Base-by-base conservation (phyloP, 208 protist species). In the Trypanosoma lewisi region DNA sequence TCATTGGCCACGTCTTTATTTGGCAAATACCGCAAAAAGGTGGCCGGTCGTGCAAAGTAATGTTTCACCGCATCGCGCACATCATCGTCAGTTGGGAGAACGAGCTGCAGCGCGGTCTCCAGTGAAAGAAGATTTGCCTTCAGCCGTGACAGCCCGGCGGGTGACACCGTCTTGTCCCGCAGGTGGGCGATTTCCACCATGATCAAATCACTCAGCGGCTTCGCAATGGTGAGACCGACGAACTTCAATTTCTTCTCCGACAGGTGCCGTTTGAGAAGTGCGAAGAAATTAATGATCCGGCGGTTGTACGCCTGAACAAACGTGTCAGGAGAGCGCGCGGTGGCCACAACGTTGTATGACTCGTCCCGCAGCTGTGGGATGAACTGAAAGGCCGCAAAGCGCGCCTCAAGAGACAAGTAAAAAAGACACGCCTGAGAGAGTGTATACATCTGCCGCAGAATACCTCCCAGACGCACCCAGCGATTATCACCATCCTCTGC, bases 311-410 rank as follows among this genome's bases (percentile, higher is more conserved):
- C 89, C 55, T 93, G 83, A 0, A 95, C 82, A 71, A 95, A 95
- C 53, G 67, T 93, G 66, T 95, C 89, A 0, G 85, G 83, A 19
- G 85, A 72, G 34, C 57, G 67, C 11, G 85, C 78, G 21, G 77
- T 67, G 0, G 81, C 85, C 11, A 89, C 78, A 34, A 85, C 62
- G 48, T 87, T 83, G 66, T 93, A 95, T 7, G 83, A 93, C 55
- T 91, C 83, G 55, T 92, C 89, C 27, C 89, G 80, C 42, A 95
- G 78, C 76, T 95, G 89, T 25, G 89, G 89, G n/a, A 95, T 67
- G 54, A 81, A 95, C 19, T 73, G 67, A 72, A 95, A 93, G 2
- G 85, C 83, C 31, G 71, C 50, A 63, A 91, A 95, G 27, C 89
- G 89, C 1, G 83, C 75, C 63, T 95, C 85, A 4, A 91, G 66